phyloP scores from a whole-genome alignment of 345 rosid species.

The Populus pruinosa region DNA sequence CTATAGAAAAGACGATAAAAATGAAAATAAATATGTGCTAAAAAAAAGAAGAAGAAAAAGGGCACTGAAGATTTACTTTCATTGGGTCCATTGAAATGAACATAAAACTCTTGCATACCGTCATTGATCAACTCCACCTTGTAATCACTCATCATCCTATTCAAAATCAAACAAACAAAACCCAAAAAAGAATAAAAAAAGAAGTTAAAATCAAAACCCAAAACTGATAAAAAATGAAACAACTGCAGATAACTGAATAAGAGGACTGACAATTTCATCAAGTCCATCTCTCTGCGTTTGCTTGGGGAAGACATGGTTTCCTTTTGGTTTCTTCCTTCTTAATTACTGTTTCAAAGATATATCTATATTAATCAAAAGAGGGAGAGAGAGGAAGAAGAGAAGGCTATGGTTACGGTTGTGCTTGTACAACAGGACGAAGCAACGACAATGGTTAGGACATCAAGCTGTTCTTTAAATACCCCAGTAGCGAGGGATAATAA shows the following conservation, averaged over 20 bases:
- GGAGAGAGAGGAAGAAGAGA: background rate
- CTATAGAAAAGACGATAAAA: background rate
- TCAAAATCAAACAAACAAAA: conserved; percentile 4
- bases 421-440: conserved; percentile 17
- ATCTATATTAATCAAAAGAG: background rate
- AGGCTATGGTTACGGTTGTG: background rate
- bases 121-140: conserved; percentile 69
- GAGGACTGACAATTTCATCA: conserved; percentile 59
- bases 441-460: background rate
- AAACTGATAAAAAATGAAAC: background rate
- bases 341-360: background rate
- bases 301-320: conserved; percentile 63
- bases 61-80: conserved; percentile 44
- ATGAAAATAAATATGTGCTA: background rate
- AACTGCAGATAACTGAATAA: background rate
- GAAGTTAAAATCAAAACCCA: background rate
- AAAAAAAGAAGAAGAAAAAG: background rate
- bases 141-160: conserved; percentile 76
- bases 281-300: conserved; percentile 77
- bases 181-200: background rate
- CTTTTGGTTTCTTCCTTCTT: background rate
- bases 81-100: conserved; percentile 65
- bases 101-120: conserved; percentile 57
- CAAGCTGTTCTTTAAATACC: background rate
- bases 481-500: background rate